Evolutionary conservation across 257 asterid genomes (phyloP).

Genomic region (Asclepias syriaca): DNA sequence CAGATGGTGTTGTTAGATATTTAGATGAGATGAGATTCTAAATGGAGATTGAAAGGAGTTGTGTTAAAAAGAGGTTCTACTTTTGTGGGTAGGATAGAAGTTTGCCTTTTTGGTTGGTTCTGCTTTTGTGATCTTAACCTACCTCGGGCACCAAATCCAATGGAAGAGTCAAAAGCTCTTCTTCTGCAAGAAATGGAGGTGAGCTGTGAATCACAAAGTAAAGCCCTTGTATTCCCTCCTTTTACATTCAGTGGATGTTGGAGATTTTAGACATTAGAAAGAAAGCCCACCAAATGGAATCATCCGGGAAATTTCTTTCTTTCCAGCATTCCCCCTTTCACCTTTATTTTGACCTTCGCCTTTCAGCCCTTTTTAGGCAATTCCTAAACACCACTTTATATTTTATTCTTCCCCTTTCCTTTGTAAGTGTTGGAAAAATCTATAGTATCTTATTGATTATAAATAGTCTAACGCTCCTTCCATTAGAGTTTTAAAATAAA

Average conservation of each 20-base stretch:
- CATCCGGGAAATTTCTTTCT: constrained; percentile 16
- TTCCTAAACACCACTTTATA: constrained; percentile 9
- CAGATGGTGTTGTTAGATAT: not conserved
- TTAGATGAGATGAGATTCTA: not conserved
- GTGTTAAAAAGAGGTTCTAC: not conserved
- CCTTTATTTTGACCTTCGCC: constrained; percentile 55
- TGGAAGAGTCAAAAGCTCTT: constrained; percentile 18
- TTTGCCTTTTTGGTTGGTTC: constrained; percentile 8
- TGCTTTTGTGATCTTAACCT: not conserved
- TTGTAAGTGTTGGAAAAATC: constrained; percentile 2
- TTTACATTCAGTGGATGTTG: constrained; percentile 1
- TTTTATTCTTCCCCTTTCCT: constrained; percentile 2
- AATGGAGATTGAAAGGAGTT: constrained; percentile 13
- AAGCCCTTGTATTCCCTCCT: constrained; percentile 9
- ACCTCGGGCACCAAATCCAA: not conserved
- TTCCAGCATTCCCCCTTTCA: constrained; percentile 17
- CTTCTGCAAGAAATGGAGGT: constrained; percentile 11
- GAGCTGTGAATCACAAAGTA: constrained; percentile 51
- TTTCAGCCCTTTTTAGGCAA: constrained; percentile 82
- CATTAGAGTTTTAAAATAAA: not conserved
- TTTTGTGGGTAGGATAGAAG: constrained; percentile 1
- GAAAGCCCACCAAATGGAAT: constrained; percentile 29
- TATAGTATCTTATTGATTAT: too few species aligned
- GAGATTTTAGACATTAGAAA: constrained; percentile 31
- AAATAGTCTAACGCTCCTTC: too few species aligned